Percentiles rank a stretch among this genome's conserved stretches.
These are phyloP conservation scores for Suillus brevipes DNA, from an alignment of 768 basidiomycete genomes.

Conservation along the genomic window DNA sequence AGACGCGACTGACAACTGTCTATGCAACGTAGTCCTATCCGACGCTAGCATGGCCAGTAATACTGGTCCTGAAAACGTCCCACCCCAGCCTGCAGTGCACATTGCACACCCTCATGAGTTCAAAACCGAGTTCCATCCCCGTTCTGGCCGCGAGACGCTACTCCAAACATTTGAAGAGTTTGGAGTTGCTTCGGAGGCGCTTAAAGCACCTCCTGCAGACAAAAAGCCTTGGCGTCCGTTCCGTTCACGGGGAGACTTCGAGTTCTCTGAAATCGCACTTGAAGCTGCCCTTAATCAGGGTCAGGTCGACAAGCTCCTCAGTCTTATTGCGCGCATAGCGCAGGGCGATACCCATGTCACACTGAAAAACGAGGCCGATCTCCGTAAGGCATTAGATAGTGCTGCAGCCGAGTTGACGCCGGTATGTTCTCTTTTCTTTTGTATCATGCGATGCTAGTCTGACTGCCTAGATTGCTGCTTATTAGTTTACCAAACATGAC, in stretches of 20 bases:
- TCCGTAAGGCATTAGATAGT: slow-evolving; percentile 1
- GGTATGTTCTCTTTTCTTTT: background rate
- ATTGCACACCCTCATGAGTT: slow-evolving; percentile 12
- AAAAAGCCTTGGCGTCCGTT: slow-evolving; percentile 9
- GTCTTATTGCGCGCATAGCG: slow-evolving; percentile 1
- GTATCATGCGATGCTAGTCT: background rate
- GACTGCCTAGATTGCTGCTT: background rate
- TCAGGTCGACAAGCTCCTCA: slow-evolving; percentile 6
- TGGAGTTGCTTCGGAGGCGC: background rate
- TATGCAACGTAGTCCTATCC: background rate
- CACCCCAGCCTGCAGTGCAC: background rate
- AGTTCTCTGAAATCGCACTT: background rate
- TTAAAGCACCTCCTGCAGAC: slow-evolving; percentile 10
- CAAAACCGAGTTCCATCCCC: slow-evolving; percentile 28
- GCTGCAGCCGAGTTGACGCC: background rate
- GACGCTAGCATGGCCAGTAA: background rate
- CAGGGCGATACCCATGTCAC: slow-evolving; percentile 22
- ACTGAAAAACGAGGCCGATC: slow-evolving; percentile 10
- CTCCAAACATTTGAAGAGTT: slow-evolving; percentile 22
- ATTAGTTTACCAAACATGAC: background rate
- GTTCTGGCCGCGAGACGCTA: slow-evolving; percentile 10
- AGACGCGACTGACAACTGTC: background rate
- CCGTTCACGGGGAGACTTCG: background rate
- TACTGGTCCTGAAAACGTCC: background rate
- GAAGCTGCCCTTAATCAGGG: background rate